Percentiles rank a stretch among this genome's conserved stretches.
Conservation (phyloP, 306 rosid genomes). For the Purshia tridentata region DNA sequence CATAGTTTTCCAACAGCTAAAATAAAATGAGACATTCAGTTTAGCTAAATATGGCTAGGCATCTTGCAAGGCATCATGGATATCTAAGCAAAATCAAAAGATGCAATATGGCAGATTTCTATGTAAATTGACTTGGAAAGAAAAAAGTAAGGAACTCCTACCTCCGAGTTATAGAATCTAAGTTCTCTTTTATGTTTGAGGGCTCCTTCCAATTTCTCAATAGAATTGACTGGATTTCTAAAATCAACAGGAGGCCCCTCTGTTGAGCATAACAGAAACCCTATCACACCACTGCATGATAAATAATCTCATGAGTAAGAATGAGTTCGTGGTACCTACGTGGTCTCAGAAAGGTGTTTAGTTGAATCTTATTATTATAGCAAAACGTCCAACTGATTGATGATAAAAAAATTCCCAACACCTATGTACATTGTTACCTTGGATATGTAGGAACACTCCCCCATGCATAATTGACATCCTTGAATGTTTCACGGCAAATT, state of each 20-base stretch:
- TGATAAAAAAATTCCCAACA: no score
- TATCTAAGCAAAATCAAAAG: not conserved
- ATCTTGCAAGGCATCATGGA: no score
- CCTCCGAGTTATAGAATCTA: conserved; percentile 88
- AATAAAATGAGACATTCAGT: not conserved
- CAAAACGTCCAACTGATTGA: no score
- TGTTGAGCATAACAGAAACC: conserved; percentile 81
- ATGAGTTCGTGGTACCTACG: not conserved
- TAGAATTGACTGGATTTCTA: conserved; percentile 76
- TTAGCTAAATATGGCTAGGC: not conserved
- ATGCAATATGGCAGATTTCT: not conserved
- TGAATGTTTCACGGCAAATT: conserved; percentile 66
- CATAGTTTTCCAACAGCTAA: no score
- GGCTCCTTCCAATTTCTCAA: conserved; percentile 84
- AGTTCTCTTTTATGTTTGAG: conserved; percentile 68
- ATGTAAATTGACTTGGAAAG: not conserved
- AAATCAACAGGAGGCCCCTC: conserved; percentile 89
- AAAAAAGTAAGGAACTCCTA: conserved; percentile 19
- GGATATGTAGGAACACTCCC: conserved; percentile 96
- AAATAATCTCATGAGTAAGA: conserved; percentile 6
- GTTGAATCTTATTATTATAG: no score
- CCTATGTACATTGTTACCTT: conserved; percentile 39
- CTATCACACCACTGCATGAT: conserved; percentile 81
- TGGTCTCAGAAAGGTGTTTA: not conserved
- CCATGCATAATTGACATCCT: conserved; percentile 94